Evolutionary conservation across 495 filamentous ascomycete genomes (phyloP).

Genomic region (Apodospora peruviana): DNA sequence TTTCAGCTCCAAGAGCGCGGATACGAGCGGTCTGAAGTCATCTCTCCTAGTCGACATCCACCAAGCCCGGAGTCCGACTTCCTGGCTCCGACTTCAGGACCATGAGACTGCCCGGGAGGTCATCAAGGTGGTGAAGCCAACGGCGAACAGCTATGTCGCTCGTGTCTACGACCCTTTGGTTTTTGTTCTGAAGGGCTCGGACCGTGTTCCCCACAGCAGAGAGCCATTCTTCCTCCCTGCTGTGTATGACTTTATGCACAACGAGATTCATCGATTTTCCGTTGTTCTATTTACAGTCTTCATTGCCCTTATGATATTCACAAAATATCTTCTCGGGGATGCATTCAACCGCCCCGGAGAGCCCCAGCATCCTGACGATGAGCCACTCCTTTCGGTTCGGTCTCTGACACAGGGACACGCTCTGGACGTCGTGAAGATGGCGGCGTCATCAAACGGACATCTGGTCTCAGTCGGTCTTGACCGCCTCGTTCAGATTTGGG

Average conservation of each 20-base stretch:
- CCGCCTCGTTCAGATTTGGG: constrained; percentile 54
- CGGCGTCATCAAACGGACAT: constrained; percentile 50
- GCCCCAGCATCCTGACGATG: constrained; percentile 33
- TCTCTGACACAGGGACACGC: constrained; percentile 55
- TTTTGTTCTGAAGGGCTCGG: constrained; percentile 59
- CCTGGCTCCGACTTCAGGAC: constrained; percentile 69
- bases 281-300: constrained; percentile 49
- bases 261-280: constrained; percentile 53
- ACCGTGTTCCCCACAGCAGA: constrained; percentile 42
- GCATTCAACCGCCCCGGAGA: constrained; percentile 31
- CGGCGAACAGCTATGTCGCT: constrained; percentile 59
- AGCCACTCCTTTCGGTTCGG: constrained; percentile 50
- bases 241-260: constrained; percentile 49
- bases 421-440: constrained; percentile 58
- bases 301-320: constrained; percentile 53
- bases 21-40: constrained; percentile 27
- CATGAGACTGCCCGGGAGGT: constrained; percentile 67
- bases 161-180: constrained; percentile 62
- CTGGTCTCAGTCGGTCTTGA: constrained; percentile 64
- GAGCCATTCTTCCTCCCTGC: constrained; percentile 44
- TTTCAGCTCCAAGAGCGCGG: constrained; percentile 18
- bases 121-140: constrained; percentile 61
- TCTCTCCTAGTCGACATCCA: constrained; percentile 48
- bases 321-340: constrained; percentile 60
- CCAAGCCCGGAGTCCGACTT: constrained; percentile 60